phyloP scores from a whole-genome alignment of 1,284 basidiomycete species.

The Ustilago nuda region DNA sequence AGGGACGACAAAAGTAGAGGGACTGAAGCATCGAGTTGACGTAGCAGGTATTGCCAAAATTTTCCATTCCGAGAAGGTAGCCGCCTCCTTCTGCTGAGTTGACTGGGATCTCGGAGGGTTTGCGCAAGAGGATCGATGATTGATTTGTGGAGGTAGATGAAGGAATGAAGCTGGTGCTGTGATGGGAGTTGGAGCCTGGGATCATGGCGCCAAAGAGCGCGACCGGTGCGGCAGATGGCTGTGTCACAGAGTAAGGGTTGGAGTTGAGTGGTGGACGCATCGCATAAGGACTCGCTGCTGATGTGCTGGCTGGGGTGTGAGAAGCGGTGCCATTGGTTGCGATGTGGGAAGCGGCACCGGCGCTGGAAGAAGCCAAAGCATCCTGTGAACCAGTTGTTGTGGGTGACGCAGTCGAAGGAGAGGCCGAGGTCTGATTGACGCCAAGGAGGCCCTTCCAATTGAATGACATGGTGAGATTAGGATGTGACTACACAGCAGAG shows the following conservation, averaged over 20 bases:
- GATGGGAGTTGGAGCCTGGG: slow-evolving; percentile 22
- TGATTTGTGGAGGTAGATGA: slow-evolving; percentile 37
- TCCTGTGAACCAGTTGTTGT: slow-evolving; percentile 12
- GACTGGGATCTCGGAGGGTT: slow-evolving; percentile 40
- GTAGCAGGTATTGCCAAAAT: slow-evolving; percentile 74
- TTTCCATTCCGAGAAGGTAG: slow-evolving; percentile 62
- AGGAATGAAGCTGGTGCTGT: slow-evolving; percentile 49
- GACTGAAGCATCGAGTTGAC: slow-evolving; percentile 97
- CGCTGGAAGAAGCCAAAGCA: slow-evolving; percentile 17
- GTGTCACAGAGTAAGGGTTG: slow-evolving; percentile 27
- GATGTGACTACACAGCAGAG: neutral
- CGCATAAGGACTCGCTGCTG: slow-evolving; percentile 17
- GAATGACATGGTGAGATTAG: slow-evolving; percentile 58
- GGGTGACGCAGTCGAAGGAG: slow-evolving; percentile 23
- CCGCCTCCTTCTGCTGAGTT: slow-evolving; percentile 39
- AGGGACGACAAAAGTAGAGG: slow-evolving; percentile 87
- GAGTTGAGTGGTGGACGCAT: slow-evolving; percentile 32
- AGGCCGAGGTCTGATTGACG: slow-evolving; percentile 33
- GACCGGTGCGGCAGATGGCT: slow-evolving; percentile 10
- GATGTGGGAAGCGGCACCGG: slow-evolving; percentile 3
- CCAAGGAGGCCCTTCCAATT: slow-evolving; percentile 65
- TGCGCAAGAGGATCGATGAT: slow-evolving; percentile 26
- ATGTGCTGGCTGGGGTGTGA: slow-evolving; percentile 20
- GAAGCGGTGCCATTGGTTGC: slow-evolving; percentile 10
- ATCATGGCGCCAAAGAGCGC: slow-evolving; percentile 40